These are phyloP conservation scores for Ulota crispa DNA, from an alignment of 225 moss, liverwort and hornwort species.

Conservation along the genomic window DNA sequence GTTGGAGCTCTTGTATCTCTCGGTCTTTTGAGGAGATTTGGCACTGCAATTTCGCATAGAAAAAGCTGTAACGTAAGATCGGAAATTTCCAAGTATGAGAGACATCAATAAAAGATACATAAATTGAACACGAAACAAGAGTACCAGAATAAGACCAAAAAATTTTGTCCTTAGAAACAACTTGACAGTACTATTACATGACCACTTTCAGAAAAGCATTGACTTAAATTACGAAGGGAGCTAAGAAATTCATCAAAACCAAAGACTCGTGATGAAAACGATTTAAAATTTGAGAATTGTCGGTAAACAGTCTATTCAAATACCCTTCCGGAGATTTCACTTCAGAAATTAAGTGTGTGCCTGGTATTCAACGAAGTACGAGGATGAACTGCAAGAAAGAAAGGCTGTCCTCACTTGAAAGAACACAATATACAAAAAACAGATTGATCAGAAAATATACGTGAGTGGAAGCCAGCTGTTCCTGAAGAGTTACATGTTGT, in stretches of 20 bases:
- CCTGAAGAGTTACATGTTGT: slow-evolving; percentile 38
- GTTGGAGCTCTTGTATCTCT: slow-evolving; percentile 41
- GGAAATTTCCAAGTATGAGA: slow-evolving; percentile 7
- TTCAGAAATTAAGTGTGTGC: not conserved
- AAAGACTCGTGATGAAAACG: not conserved
- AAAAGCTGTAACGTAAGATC: not conserved
- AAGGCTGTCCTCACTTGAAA: not conserved
- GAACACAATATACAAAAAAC: not conserved
- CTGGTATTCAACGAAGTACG: not conserved
- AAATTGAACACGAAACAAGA: not conserved
- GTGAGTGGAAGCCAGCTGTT: slow-evolving; percentile 48
- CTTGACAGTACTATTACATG: not conserved
- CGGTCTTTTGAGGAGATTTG: slow-evolving; percentile 39
- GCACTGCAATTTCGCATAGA: slow-evolving; percentile 20
- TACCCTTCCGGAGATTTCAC: not conserved
- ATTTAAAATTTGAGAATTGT: not conserved
- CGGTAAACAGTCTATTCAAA: not conserved
- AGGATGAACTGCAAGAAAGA: not conserved
- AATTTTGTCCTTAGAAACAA: not conserved
- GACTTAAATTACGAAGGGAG: not conserved
- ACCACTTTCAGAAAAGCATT: not conserved
- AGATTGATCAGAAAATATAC: slow-evolving; percentile 29
- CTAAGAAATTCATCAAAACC: not conserved
- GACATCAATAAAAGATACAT: not conserved
- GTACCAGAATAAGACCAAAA: not conserved